Base-by-base conservation (phyloP, 139 green algal species). In the Pycnococcus provasolii region DNA sequence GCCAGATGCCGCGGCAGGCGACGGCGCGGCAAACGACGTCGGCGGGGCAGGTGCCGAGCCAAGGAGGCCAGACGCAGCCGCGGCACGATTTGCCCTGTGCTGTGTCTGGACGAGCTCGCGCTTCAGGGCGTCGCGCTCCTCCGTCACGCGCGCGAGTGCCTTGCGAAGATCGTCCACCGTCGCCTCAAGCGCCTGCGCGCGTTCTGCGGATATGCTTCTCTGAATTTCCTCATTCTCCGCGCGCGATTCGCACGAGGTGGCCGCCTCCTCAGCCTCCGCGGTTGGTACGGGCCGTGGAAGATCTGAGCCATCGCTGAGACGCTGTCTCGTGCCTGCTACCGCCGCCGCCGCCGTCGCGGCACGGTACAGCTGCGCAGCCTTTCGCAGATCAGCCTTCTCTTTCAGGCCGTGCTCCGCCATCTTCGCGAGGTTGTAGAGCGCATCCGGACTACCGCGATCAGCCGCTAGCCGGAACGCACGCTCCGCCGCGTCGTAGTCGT, bases 351-450 rank as follows among this genome's bases (percentile, higher is more conserved):
- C 42, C 5, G 58, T 40, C 37, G 58, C 58, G 37, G 4, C 9
- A 9, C 40, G 4, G 58, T 64, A 64, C 58, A 64, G 7, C 58
- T 4, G 4, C 58, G 9, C 9, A 13, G 58, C 58, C 58, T 50
- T 37, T 4, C 42, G 4, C 41, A 64, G 40, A 50, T 64, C 58
- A 26, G 4, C 3, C 9, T 4, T 26, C 7, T 45, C 62, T 4
- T 44, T 44, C 45, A 45, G 42, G 43, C 62, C 62, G 13, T 45
- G 41, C 62, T 68, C 62, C n/a, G 15, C 4, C 41, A 68, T 15
- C 39, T 41, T 43, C 26, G 41, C 62, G 5, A 68, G 62, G 45
- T 57, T 59, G 44, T 68, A 40, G 15, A 68, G 4, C 9, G 45
- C 62, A 5, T 68, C 62, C 45, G 45, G 43, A 37, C 8, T 39